These are phyloP conservation scores for Macrocybe sp. DNA, from an alignment of 1,284 basidiomycete genomes.

Conservation along the genomic window DNA sequence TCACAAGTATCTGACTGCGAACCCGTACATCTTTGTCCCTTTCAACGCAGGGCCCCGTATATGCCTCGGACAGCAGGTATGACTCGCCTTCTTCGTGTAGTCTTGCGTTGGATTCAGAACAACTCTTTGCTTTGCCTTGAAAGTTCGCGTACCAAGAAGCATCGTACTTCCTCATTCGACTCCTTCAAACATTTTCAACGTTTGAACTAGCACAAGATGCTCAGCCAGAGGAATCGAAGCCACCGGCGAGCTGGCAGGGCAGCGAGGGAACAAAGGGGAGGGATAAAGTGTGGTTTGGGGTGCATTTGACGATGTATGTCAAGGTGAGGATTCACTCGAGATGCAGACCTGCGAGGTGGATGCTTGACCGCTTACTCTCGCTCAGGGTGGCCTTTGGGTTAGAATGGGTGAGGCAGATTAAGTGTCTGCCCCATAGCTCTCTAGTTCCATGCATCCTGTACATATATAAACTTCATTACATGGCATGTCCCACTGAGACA, in stretches of 20 bases:
- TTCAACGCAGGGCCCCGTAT: slow-evolving; percentile 57
- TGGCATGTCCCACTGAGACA: too few species aligned
- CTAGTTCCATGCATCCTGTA: too few species aligned
- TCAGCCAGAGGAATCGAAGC: slow-evolving; percentile 29
- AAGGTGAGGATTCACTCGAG: slow-evolving; percentile 19
- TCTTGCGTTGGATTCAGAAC: too few species aligned
- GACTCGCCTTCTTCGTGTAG: neutral
- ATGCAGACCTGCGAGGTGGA: neutral
- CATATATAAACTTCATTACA: too few species aligned
- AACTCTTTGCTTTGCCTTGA: neutral
- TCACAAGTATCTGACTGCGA: slow-evolving; percentile 43
- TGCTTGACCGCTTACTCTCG: neutral
- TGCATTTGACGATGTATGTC: slow-evolving; percentile 39
- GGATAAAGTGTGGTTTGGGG: slow-evolving; percentile 33
- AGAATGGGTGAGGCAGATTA: slow-evolving; percentile 23
- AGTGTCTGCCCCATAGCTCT: neutral
- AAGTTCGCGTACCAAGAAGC: slow-evolving; percentile 37
- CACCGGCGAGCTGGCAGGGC: slow-evolving; percentile 29
- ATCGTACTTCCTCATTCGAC: slow-evolving; percentile 35
- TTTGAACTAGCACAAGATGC: slow-evolving; percentile 38
- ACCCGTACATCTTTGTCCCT: slow-evolving; percentile 57
- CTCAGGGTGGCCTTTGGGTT: slow-evolving; percentile 29
- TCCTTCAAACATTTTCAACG: slow-evolving; percentile 40
- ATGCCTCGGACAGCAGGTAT: slow-evolving; percentile 39
- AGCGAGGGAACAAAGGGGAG: slow-evolving; percentile 25